Base-by-base conservation (phyloP, 148 eudicot species). In the Suaeda aralocaspica region DNA sequence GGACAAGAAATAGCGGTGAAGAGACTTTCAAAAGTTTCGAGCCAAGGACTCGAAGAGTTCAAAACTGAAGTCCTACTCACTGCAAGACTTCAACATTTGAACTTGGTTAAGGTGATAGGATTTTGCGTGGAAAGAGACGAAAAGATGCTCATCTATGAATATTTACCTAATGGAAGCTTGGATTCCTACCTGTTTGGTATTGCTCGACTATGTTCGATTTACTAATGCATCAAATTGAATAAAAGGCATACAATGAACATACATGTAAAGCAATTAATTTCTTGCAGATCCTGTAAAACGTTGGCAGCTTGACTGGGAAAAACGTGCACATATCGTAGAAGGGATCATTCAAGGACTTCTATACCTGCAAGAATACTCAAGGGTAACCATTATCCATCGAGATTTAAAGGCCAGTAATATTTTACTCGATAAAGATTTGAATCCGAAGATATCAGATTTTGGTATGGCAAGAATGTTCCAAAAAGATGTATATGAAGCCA, bases 351-450 rank as follows among this genome's bases (percentile, higher is more conserved):
- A 83, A 77, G 86, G 81, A 44, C 83, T 82, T 28, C 63, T 83
- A 16, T 83, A 83, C 69, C 86, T 83, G 34, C 86, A 80, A 53
- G 86, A 80, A 65, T 83, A 83, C 62, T 79, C 81, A 36, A 80
- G 76, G 70, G 28, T 77, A 10, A 83, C 81, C 57, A 74, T 77
- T 58, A 69, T 80, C 14, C 86, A 83, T 25, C 74, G 85, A 48
- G 81, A 82, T 30, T 31, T 82, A 30, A 82, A 82, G 65, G 77
- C 80, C 18, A 82, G 80, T 68, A 82, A 82, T 65, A 78, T 74
- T 30, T 74, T 81, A 57, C 76, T 78, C 12, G 84, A 77, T 51
- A 58, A 70, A 25, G 57, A 77, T 0, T 74, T 81, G 69, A 74
- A 36, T 63, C 84, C 84, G 5, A 82, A 79, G 61, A 79, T 79